phyloP scores from a whole-genome alignment of 2,329 filamentous ascomycete species.

The Capronia americana region DNA sequence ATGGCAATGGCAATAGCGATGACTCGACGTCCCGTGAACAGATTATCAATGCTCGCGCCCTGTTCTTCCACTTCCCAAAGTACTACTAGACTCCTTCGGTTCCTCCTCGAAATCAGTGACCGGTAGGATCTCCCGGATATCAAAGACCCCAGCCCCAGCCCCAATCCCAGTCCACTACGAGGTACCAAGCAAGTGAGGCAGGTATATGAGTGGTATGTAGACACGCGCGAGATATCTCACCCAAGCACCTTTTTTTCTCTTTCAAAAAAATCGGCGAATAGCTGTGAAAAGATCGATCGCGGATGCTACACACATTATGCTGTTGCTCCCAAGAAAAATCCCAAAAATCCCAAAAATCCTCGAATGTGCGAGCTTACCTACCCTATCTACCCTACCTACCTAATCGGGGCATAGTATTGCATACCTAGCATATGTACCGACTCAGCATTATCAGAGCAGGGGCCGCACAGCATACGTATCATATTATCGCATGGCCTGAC shows the following conservation, averaged over 20 bases:
- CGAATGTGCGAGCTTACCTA: neutral
- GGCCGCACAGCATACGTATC: neutral
- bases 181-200: neutral
- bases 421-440: too few relatives aligned
- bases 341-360: neutral
- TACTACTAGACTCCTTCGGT: neutral
- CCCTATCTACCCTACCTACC: neutral
- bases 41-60: neutral
- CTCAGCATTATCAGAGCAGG: neutral
- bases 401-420: neutral
- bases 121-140: neutral
- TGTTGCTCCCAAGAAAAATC: too few relatives aligned
- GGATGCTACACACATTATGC: too few relatives aligned
- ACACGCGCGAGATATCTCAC: too few relatives aligned
- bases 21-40: neutral
- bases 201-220: too few relatives aligned
- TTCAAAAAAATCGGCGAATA: too few relatives aligned
- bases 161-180: too few relatives aligned
- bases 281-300: too few relatives aligned
- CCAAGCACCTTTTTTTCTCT: too few relatives aligned
- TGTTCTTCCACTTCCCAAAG: neutral
- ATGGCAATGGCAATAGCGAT: neutral
- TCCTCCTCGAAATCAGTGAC: too few relatives aligned
- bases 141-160: too few relatives aligned
- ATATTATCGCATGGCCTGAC: neutral